phyloP scores from a whole-genome alignment of 2,329 filamentous ascomycete species.

The Aschersonia sp. region DNA sequence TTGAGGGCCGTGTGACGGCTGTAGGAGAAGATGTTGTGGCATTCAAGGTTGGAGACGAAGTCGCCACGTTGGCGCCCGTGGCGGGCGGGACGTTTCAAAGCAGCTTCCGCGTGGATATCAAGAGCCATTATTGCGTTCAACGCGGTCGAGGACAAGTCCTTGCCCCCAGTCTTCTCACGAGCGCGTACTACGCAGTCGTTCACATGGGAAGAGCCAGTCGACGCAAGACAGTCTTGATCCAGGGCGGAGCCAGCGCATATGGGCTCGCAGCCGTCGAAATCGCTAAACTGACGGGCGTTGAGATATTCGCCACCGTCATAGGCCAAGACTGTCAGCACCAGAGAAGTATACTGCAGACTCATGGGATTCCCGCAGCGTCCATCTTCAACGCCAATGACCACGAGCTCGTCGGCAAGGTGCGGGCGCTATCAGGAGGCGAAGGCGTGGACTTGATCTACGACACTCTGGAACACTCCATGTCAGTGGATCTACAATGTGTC shows the following conservation, averaged over 20 bases:
- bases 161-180: constrained; percentile 22
- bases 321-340: constrained; percentile 17
- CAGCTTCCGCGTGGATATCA: constrained; percentile 11
- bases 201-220: constrained; percentile 13
- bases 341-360: constrained; percentile 16
- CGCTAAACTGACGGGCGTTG: constrained; percentile 19
- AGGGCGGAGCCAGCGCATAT: constrained; percentile 26
- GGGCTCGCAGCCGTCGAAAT: constrained; percentile 29
- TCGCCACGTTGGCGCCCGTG: constrained; percentile 20
- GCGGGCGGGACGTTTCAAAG: constrained; percentile 20
- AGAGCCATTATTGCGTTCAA: background rate
- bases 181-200: constrained; percentile 27
- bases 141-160: constrained; percentile 3
- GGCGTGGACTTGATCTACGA: constrained; percentile 32
- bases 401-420: constrained; percentile 17
- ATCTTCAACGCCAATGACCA: constrained; percentile 24
- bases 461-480: constrained; percentile 21
- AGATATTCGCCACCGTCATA: constrained; percentile 27
- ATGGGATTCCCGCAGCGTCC: constrained; percentile 17
- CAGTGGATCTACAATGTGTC: constrained; percentile 19
- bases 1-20: constrained; percentile 20
- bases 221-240: constrained; percentile 24
- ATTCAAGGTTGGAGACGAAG: constrained; percentile 22
- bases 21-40: constrained; percentile 17
- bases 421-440: constrained; percentile 14